Evolutionary conservation across 768 basidiomycete genomes (phyloP).

Genomic region (Termitomyces sp.): DNA sequence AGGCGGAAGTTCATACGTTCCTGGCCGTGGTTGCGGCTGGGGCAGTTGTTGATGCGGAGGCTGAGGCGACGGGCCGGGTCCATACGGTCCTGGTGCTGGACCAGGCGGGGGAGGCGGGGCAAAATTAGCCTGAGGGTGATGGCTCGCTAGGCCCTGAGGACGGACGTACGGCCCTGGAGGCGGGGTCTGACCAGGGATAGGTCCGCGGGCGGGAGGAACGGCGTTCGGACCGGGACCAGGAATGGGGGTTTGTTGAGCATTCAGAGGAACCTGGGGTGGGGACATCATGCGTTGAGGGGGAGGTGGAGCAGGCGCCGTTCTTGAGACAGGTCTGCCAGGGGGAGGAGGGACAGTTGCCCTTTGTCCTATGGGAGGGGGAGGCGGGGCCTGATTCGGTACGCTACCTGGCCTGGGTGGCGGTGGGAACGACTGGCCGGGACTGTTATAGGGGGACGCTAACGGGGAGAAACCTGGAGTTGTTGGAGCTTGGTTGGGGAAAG

Average conservation of each 20-base stretch:
- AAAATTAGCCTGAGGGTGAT: slow-evolving; percentile 22
- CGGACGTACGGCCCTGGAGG: slow-evolving; percentile 41
- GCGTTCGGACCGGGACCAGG: slow-evolving; percentile 49
- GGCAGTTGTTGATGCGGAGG: slow-evolving; percentile 21
- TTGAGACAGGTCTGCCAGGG: slow-evolving; percentile 30
- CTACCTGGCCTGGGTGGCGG: slow-evolving; percentile 69
- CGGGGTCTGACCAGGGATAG: slow-evolving; percentile 41
- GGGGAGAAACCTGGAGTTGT: slow-evolving; percentile 45
- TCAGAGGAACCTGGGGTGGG: slow-evolving; percentile 37
- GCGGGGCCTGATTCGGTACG: slow-evolving; percentile 48
- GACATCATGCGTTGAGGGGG: slow-evolving; percentile 44
- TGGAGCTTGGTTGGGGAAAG: slow-evolving; percentile 73
- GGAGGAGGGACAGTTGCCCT: slow-evolving; percentile 33
- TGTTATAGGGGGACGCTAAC: slow-evolving; percentile 42
- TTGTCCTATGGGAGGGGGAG: slow-evolving; percentile 36
- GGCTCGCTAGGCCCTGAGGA: slow-evolving; percentile 25
- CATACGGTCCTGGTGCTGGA: slow-evolving; percentile 25
- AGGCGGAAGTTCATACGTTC: slow-evolving; percentile 45
- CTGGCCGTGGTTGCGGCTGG: slow-evolving; percentile 28
- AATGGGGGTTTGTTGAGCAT: slow-evolving; percentile 37
- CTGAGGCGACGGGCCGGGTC: slow-evolving; percentile 17
- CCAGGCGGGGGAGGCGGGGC: slow-evolving; percentile 28
- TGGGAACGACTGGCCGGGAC: slow-evolving; percentile 47
- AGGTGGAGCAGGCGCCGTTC: slow-evolving; percentile 27
- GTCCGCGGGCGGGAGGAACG: slow-evolving; percentile 41